Base-by-base conservation (phyloP, 768 basidiomycete genomes). In the Trametes meyenii region DNA sequence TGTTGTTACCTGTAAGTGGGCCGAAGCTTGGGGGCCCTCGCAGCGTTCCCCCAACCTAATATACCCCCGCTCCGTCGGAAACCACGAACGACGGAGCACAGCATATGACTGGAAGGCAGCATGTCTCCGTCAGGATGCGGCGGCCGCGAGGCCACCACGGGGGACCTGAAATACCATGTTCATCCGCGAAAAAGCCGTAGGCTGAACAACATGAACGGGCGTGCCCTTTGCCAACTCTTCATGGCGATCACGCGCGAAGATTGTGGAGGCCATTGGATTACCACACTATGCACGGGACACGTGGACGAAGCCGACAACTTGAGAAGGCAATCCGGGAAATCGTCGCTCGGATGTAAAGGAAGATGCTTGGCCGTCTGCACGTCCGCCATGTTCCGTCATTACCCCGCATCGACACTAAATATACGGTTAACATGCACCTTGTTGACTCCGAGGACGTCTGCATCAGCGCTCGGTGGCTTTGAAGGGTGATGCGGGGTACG, bases 131-230 rank as follows among this genome's bases (percentile, higher is more conserved):
- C 49, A 43, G 19, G 29, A 35, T 14, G n/a, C 39, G 49, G 49
- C 40, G 19, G 26, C 48, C 49, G 35, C 46, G 56, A 48, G 3
- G 23, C 23, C 56, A 57, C 35, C 43, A 39, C 57, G 48, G 57
- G 44, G 39, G 24, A 4, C 40, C 10, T 19, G 39, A n/a, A 16
- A 48, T 19, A 11, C 39, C 19, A 5, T 12, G 44, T 58, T 58
- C 48, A 40, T 8, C 57, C 49, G 57, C 29, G 57, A 43, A 58
- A 58, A 40, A 40, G 39, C 57, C 57, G 57, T 14, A 16, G 12
- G 19, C 11, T 51, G 33, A 7, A n/a, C 16, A n/a, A 21, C n/a
- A 23, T 14, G 24, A 5, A 17, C n/a, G 3, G 19, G 35, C 23
- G n/a, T 19, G 33, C 19, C 36, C 51, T 1, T 14, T 52, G 36